Evolutionary conservation across 83 land plant species (phyloP).

Genomic region (Picea abies): DNA sequence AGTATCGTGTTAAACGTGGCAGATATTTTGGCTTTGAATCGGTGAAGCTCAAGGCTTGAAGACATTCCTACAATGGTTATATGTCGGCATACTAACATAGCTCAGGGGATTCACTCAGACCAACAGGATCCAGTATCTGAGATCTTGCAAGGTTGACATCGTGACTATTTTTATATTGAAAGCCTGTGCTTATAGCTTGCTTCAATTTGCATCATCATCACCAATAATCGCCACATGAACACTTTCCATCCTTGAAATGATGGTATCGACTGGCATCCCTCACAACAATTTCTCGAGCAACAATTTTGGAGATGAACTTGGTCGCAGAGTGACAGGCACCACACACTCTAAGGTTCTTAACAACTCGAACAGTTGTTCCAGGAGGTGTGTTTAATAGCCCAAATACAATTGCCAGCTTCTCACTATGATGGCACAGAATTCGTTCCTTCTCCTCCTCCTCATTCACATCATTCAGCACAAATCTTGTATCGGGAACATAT

Average conservation of each 20-base stretch:
- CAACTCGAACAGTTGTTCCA: constrained; percentile 11
- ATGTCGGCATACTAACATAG: too few relatives aligned
- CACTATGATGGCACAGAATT: constrained; percentile 12
- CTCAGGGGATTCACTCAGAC: too few relatives aligned
- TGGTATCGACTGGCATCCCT: constrained; percentile 11
- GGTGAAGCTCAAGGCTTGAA: too few relatives aligned
- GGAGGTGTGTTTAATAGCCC: not conserved
- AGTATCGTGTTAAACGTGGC: too few relatives aligned
- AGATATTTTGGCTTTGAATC: too few relatives aligned
- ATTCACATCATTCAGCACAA: not conserved
- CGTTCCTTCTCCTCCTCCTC: constrained; percentile 8
- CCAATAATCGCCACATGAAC: constrained; percentile 12
- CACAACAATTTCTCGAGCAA: constrained; percentile 6
- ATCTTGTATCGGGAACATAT: constrained; percentile 1
- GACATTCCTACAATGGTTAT: too few relatives aligned
- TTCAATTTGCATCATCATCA: not conserved
- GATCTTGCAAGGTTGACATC: not conserved
- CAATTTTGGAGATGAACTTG: constrained; percentile 7
- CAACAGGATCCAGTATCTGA: too few relatives aligned
- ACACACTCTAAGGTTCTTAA: constrained; percentile 12
- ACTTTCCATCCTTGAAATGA: constrained; percentile 7
- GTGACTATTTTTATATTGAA: not conserved
- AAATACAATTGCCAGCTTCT: too few relatives aligned
- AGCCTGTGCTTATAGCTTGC: not conserved
- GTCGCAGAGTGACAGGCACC: constrained; percentile 7